These are phyloP conservation scores for Nicotiana benthamiana DNA, from an alignment of 257 asterid genomes.

Conservation along the genomic window DNA sequence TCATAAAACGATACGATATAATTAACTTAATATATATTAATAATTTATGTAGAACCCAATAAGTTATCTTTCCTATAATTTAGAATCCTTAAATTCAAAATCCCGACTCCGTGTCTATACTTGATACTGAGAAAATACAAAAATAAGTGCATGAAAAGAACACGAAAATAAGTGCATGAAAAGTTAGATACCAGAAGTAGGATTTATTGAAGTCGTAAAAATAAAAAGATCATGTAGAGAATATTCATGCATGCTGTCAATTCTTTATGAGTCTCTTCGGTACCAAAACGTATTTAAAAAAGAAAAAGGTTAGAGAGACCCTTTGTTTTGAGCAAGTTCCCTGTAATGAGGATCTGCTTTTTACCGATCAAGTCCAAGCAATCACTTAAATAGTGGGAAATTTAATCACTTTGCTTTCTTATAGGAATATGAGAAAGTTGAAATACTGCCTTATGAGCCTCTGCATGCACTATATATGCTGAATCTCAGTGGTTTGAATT, in stretches of 20 bases:
- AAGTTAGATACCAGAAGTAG: background rate
- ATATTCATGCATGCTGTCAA: background rate
- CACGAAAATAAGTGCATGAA: background rate
- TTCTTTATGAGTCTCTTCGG: background rate
- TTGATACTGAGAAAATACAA: background rate
- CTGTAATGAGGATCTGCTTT: background rate
- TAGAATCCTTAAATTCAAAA: no score
- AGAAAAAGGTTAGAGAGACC: background rate
- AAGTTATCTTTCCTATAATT: no score
- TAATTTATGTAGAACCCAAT: no score
- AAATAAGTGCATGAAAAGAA: background rate
- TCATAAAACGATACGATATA: no score
- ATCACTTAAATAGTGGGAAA: background rate
- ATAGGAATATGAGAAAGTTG: slow-evolving; percentile 39
- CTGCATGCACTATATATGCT: background rate
- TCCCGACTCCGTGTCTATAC: background rate
- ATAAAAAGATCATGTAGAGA: background rate
- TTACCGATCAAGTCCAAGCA: slow-evolving; percentile 1
- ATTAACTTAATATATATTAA: no score
- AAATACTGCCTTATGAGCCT: background rate
- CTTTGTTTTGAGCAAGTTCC: background rate
- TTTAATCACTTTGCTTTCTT: slow-evolving; percentile 21
- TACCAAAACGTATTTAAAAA: background rate
- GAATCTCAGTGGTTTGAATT: background rate
- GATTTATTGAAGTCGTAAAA: background rate